These are phyloP conservation scores for Chaetomiaceae sp. DNA, from an alignment of 2,329 filamentous ascomycete species.

Conservation along the genomic window DNA sequence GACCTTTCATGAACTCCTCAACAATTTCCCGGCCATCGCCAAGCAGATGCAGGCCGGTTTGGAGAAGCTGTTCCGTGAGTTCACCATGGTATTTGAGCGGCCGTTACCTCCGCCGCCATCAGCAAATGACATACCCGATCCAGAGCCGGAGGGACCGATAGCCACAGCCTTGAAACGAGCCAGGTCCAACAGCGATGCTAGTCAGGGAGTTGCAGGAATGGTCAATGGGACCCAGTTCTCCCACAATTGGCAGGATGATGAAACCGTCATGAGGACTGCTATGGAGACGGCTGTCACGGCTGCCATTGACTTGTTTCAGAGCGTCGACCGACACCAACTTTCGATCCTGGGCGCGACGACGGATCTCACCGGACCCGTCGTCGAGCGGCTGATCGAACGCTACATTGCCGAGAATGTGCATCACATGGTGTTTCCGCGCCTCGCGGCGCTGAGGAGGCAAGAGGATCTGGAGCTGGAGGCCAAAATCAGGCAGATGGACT, in stretches of 20 bases:
- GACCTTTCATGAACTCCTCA: constrained; percentile 83
- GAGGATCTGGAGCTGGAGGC: constrained; percentile 86
- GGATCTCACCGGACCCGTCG: constrained; percentile 83
- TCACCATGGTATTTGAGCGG: constrained; percentile 78
- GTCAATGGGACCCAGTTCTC: constrained; percentile 37
- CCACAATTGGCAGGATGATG: constrained; percentile 74
- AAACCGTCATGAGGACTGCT: constrained; percentile 82
- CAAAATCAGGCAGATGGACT: constrained; percentile 88
- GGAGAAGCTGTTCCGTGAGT: constrained; percentile 85
- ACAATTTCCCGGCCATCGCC: constrained; percentile 91
- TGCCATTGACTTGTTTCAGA: constrained; percentile 92
- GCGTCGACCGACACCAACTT: constrained; percentile 91
- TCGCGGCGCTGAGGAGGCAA: constrained; percentile 70
- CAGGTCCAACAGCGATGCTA: constrained; percentile 46
- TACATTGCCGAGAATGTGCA: constrained; percentile 94
- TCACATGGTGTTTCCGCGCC: constrained; percentile 76
- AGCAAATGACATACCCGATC: constrained; percentile 55
- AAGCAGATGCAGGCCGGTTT: constrained; percentile 92
- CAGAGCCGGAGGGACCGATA: constrained; percentile 53
- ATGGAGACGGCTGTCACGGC: constrained; percentile 88
- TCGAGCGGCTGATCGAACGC: constrained; percentile 90
- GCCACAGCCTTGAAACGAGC: constrained; percentile 51
- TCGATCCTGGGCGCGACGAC: constrained; percentile 89
- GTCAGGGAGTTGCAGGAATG: constrained; percentile 28
- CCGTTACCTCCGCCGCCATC: constrained; percentile 73